Base-by-base conservation (phyloP, 148 eudicot species). In the Cornus suecica region DNA sequence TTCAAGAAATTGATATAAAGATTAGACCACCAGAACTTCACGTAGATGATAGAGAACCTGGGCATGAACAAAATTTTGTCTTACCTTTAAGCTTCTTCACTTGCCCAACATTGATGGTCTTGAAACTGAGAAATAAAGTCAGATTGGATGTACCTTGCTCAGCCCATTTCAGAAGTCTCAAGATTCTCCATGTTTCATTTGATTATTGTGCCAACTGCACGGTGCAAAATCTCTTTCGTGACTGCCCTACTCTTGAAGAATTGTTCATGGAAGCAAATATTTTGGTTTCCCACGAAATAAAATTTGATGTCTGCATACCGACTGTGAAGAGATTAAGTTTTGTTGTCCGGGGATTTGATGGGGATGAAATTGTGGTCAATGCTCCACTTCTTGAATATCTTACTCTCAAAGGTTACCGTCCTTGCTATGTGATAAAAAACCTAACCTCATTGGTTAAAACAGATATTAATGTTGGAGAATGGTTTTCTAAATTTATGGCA, bases 331-430 rank as follows among this genome's bases (percentile, higher is more conserved):
- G 6, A 26, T 48, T 67, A 45, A 9, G 15, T 45, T 45, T 13
- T 32, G 37, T 8, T 0, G 37, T 32, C 9, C 1, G 37, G 37
- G 8, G 7, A 32, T 32, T 4, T 8, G 37, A 32, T 32, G 37
- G 37, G 37, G 7, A 54, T 58, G 30, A 75, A 14, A 29, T 75
- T 10, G 54, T 67, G 30, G 10, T 76, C 22, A 8, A 56, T 68
- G 45, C 78, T 15, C 78, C 78, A 56, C 23, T 11, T 30, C 78
- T 76, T 56, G 66, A 76, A 41, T 37, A n/a, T 29, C 61, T 76
- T 22, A 11, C 15, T 68, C 9, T 76, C 28, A 9, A 30, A 20
- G 66, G 68, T 31, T 66, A 56, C 28, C 30, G 54, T 52, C 26
- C 65, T 54, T 31, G 66, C 62, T 67, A 54, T 54, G 16, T 56